These are phyloP conservation scores for Lactarius hatsudake DNA, from an alignment of 768 basidiomycete species.

Conservation along the genomic window DNA sequence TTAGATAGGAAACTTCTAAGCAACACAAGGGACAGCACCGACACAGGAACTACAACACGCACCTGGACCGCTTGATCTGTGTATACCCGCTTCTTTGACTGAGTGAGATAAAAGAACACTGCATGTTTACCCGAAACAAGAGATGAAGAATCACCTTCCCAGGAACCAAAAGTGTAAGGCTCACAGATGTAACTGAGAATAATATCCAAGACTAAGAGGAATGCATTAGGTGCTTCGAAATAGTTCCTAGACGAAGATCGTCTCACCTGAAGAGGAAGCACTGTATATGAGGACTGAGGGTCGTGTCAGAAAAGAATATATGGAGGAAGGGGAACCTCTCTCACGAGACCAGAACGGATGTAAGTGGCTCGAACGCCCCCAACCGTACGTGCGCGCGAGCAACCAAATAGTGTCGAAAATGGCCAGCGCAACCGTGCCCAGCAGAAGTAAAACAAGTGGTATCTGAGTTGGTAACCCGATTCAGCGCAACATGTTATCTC, in stretches of 20 bases:
- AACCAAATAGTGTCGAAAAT: neutral
- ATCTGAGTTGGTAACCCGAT: neutral
- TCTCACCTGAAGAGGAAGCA: slow-evolving; percentile 4
- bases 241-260: neutral
- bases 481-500: neutral
- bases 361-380: too few species aligned
- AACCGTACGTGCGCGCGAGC: neutral
- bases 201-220: slow-evolving; percentile 6
- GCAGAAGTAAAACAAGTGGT: neutral
- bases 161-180: neutral
- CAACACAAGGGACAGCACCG: neutral
- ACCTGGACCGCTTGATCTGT: slow-evolving; percentile 6
- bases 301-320: neutral
- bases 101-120: slow-evolving; percentile 11
- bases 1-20: neutral
- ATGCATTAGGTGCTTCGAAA: neutral
- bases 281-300: slow-evolving; percentile 1
- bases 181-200: neutral
- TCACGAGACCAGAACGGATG: neutral
- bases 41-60: neutral
- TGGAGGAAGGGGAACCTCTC: neutral
- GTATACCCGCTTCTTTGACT: neutral
- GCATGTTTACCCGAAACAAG: neutral
- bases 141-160: neutral
- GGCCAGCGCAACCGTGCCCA: neutral